A percentile compares a stretch with the other conserved stretches of the same genome.
These are phyloP conservation scores for Phytophthora citrophthora DNA, from an alignment of 352 stramenopile genomes.

Conservation along the genomic window DNA sequence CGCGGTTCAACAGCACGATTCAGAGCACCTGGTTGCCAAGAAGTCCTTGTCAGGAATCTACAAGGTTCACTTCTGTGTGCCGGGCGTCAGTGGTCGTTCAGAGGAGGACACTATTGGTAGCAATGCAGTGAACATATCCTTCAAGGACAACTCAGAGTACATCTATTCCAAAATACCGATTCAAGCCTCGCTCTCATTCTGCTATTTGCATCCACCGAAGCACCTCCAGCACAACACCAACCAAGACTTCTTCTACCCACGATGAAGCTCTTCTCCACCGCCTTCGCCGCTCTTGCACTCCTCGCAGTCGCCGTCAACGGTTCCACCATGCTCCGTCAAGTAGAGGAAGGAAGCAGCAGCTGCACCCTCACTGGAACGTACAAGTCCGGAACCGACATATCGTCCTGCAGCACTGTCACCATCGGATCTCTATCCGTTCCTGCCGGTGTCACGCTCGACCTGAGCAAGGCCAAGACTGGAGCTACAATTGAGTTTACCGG, in stretches of 20 bases:
- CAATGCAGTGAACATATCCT: neutral
- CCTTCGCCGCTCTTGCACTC: neutral
- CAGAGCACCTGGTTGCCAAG: no score
- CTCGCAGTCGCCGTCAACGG: neutral
- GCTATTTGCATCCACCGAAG: neutral
- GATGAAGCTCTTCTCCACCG: constrained; percentile 31
- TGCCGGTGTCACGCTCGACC: constrained; percentile 20
- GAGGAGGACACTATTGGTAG: no score
- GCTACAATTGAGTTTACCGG: constrained; percentile 37
- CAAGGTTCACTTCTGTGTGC: no score
- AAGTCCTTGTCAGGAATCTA: no score
- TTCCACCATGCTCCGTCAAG: constrained; percentile 22
- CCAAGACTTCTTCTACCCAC: neutral
- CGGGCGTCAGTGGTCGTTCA: no score
- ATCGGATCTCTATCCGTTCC: constrained; percentile 23
- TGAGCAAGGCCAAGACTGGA: constrained; percentile 34
- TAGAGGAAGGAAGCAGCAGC: constrained; percentile 4
- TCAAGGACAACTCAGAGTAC: neutral
- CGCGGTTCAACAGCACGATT: no score
- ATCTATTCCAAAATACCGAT: neutral
- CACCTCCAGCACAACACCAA: neutral
- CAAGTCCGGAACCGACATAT: constrained; percentile 36
- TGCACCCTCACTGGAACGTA: constrained; percentile 33
- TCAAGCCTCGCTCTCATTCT: neutral
- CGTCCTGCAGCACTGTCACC: constrained; percentile 29